Percentiles rank a stretch among this genome's conserved stretches.
Evolutionary conservation across 305 asterid genomes (phyloP).

Genomic region (Fraxinus angustifolia): DNA sequence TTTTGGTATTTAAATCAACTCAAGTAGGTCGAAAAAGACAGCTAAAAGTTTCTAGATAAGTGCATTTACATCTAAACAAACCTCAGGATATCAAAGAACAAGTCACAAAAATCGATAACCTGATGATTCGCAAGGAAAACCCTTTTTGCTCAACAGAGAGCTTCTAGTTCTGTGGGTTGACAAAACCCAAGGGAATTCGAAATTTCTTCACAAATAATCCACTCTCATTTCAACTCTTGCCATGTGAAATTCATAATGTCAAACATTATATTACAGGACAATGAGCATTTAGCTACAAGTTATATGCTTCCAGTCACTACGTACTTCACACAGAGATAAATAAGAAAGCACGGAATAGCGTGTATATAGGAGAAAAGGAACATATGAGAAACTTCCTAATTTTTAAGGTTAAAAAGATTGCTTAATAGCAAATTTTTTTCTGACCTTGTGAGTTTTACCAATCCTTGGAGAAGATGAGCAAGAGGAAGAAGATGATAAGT

Average conservation of each 20-base stretch:
- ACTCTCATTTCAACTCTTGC: not conserved
- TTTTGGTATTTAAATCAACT: not conserved
- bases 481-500: constrained; percentile 48
- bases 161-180: not conserved
- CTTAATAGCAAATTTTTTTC: constrained; percentile 25
- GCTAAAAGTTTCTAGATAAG: not conserved
- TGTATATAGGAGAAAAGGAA: not conserved
- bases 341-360: not conserved
- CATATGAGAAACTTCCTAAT: not conserved
- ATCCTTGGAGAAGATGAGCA: constrained; percentile 46
- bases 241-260: not conserved
- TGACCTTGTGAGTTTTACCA: constrained; percentile 33
- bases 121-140: not conserved
- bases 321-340: not conserved
- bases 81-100: not conserved
- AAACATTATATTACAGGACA: not conserved
- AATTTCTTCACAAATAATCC: not conserved
- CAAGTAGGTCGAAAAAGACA: not conserved
- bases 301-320: not conserved
- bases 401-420: not conserved
- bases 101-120: not conserved
- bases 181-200: not conserved
- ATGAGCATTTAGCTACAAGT: not conserved
- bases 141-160: not conserved
- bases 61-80: not conserved